phyloP scores from a whole-genome alignment of 441 rosid genomes.

The Gossypium aridum region DNA sequence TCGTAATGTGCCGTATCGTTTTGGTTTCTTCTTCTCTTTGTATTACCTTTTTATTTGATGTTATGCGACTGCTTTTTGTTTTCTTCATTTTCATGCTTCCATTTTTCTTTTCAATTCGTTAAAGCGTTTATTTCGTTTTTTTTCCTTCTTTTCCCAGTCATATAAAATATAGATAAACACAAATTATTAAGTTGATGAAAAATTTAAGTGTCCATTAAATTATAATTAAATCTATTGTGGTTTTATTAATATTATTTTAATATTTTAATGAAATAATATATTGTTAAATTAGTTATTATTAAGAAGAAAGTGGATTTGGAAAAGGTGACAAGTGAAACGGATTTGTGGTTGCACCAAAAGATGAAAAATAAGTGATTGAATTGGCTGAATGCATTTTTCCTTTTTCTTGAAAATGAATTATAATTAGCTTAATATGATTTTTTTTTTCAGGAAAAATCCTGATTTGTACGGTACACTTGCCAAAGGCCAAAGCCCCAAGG shows the following conservation, averaged over 20 bases:
- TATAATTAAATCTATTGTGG: background rate
- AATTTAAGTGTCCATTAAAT: background rate
- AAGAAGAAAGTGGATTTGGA: too few relatives aligned
- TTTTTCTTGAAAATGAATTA: background rate
- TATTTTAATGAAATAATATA: background rate
- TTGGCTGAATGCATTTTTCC: background rate
- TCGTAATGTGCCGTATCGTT: background rate
- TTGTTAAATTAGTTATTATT: background rate
- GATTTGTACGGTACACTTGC: slow-evolving; percentile 54
- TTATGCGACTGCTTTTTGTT: background rate
- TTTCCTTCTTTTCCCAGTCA: background rate
- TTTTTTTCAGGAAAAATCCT: slow-evolving; percentile 49
- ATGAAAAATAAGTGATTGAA: background rate
- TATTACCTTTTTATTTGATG: background rate
- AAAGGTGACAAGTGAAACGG: background rate
- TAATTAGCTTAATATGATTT: background rate
- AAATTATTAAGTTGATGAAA: too few relatives aligned
- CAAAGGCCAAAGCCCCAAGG: slow-evolving; percentile 84
- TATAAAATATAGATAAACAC: background rate
- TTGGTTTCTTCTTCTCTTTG: background rate
- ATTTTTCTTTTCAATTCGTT: background rate
- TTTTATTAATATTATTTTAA: background rate
- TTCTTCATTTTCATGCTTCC: background rate
- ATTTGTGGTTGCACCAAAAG: background rate
- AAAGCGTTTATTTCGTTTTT: background rate